Base-by-base conservation (phyloP, 176 grass and related monocot species). In the Oropetium thomaeum region DNA sequence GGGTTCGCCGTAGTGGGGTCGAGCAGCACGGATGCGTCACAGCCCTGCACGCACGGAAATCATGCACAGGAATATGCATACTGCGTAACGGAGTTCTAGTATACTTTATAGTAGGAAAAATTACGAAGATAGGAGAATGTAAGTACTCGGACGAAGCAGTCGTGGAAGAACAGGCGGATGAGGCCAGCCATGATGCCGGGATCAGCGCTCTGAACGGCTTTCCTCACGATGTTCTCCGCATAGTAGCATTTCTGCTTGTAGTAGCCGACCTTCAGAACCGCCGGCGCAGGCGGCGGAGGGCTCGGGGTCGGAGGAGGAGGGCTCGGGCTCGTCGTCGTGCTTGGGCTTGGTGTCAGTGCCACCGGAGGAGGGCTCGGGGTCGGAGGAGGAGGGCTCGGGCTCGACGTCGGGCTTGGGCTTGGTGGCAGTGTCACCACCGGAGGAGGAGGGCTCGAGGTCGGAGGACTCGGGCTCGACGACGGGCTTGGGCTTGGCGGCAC, bases 121-220 rank as follows among this genome's bases (percentile, higher is more conserved):
- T 41, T 41, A 11, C 39, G 39, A 41, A 10, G n/a, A n/a, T 0
- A 10, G 39, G 7, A 41, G 8, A 44, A 44, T 15, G 35, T 37
- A 42, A 8, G 5, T 70, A 84, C 76, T 54, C 25, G 1, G 48
- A 88, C 70, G 58, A 88, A 88, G 55, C 86, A 84, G 71, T 88
- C 81, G 27, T 92, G 90, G 82, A 92, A 92, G 67, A 82, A 81
- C 12, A 92, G 8, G 1, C 86, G 71, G 79, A 92, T 35, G 31
- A 89, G 78, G 0, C 86, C 83, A 0, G 90, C 90, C 12, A 26
- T 57, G 22, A 25, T 34, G 27, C 90, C 82, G 26, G 64, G 43
- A 58, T 31, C 43, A 14, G 59, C 47, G 39, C 19, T 11, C 15
- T 43, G 10, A n/a, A 87, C 85, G 58, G 37, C 39, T 0, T 47